Evolutionary conservation across 371 early-diverging fungal genomes (phyloP), one percentile per base, ranked within the genome.

Genomic region (Dichotomocladium elegans): DNA sequence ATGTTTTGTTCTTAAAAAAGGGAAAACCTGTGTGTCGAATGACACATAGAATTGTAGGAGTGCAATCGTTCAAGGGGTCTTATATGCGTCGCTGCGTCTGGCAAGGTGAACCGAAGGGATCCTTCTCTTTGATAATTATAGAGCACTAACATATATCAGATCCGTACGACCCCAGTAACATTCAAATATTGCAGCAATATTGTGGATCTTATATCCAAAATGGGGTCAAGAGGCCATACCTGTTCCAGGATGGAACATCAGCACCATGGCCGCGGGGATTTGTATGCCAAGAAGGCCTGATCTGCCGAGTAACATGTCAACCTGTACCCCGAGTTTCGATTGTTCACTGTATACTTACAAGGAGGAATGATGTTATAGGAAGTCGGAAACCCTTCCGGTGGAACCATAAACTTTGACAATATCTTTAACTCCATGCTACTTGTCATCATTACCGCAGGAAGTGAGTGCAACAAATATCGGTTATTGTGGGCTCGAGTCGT

Each of bases 51-150:
- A 78, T 81, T 53, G 64, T 83, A 41, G 84, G 84, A 22, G 81
- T 84, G 1, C 84, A 86, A 44, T 69, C 83, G 2, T 86, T 86
- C 46, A 82, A 83, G 51, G 86, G 86, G 4, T 86, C 86, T 0
- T 70, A 81, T 44, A 60, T 69, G 33, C 70, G 86, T 26, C 81
- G 68, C 15, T 86, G 86, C 55, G 81, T 82, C 19, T 78, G 77
- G 79, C 62, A 61, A 54, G 70, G 74, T 76, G 63, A 51, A 14
- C n/a, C n/a, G n/a, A 5, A 17, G 21, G 12, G 21, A 25, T 22
- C n/a, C 4, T 14, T 37, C n/a, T 15, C 12, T 0, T n/a, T 5
- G 10, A 10, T 21, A 37, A 17, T 5, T 17, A 15, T 37, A 5
- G 21, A 17, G n/a, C 17, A 37, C 37, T 15, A 37, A 37, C n/a